Base-by-base conservation (phyloP, 352 stramenopile species). In the Achlya hypogyna region DNA sequence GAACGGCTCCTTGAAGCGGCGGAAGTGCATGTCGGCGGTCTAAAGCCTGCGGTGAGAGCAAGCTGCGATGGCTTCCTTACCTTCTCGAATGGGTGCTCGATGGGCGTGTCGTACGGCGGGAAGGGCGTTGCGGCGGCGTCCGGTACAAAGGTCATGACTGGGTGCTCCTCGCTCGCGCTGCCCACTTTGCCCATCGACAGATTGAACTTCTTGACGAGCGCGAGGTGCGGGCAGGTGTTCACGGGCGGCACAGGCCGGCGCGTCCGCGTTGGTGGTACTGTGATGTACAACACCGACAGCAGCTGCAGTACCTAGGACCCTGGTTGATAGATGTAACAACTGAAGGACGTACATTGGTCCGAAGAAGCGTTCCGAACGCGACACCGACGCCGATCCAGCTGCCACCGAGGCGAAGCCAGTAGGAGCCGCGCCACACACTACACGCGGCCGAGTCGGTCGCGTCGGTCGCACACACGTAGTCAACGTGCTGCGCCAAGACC, bases 1-100 rank as follows among this genome's bases (percentile, higher is more conserved):
- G 1, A 91, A 65, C 0, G 84, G 84, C 52, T 89, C 75, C 47
- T 89, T 90, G 72, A 90, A 93, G 47, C 88, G 89, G 45, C 84
- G 81, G 53, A 89, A 93, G 60, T 88, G 88, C 49, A 90, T 71
- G 29, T 90, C 70, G 10, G 75, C 73, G 12, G 60, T 28, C 60
- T 67, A 67, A 12, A 3, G 38, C 38, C 38, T 56, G 18, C 14
- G 56, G 18, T 12, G 20, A 16, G 27, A 1, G 20, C 20, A 22
- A 47, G 4, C 2, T 5, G 56, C 23, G 35, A 9, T 14, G 23
- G 16, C 12, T 9, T 6, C 1, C 45, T 25, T 28, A 67, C 60
- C 38, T 42, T 32, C 12, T 58, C 60, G 25, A 67, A 45, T 0
- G 60, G 60, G 25, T 60, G 51, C 32, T 67, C 42, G 28, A 67